Evolutionary conservation across 2,329 filamentous ascomycete genomes (phyloP), one percentile per base, ranked within the genome.

Genomic region (Mollisiaceae sp.): DNA sequence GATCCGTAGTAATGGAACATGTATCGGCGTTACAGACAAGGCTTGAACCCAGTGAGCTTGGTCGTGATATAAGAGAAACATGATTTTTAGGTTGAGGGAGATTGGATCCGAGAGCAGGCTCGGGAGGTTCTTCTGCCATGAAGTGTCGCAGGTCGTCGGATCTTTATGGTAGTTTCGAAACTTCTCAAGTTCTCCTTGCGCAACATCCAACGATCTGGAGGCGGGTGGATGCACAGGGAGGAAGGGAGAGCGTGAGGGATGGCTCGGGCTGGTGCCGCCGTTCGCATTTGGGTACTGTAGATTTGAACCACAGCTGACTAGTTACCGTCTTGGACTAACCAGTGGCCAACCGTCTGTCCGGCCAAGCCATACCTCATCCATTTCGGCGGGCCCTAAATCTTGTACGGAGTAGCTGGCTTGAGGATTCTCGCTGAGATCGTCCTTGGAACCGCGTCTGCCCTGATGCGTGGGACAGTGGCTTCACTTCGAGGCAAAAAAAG

Each of bases 41-140:
- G 61, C 45, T 4, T 22, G 58, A 45, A 57, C 35, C 12, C 22
- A 58, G n/a, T 14, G 43, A 54, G 41, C 59, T 61, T 62, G 58
- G 59, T 50, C 45, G 22, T 56, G 59, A 41, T 52, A 59, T 60
- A 52, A 38, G 39, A 64, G 65, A 64, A 65, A 65, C 65, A 65
- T 41, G 43, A 32, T 11, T 24, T 32, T 54, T 54, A 35, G 54
- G 59, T 52, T 52, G 65, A 59, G 59, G 62, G 62, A 67, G 55
- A 67, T 62, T 64, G 41, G 55, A 62, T 64, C 59, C 15, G 55
- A 58, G 58, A 32, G 38, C 14, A 38, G 62, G 47, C 35, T 62
- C 47, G 47, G 38, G 20, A 18, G 24, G 50, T 50, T 50, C 20
- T 15, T 24, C 36, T 62, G 14, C 45, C 36, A 36, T 62, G 24